phyloP scores from a whole-genome alignment of 2,329 filamentous ascomycete species.

The Epichloe typhina region DNA sequence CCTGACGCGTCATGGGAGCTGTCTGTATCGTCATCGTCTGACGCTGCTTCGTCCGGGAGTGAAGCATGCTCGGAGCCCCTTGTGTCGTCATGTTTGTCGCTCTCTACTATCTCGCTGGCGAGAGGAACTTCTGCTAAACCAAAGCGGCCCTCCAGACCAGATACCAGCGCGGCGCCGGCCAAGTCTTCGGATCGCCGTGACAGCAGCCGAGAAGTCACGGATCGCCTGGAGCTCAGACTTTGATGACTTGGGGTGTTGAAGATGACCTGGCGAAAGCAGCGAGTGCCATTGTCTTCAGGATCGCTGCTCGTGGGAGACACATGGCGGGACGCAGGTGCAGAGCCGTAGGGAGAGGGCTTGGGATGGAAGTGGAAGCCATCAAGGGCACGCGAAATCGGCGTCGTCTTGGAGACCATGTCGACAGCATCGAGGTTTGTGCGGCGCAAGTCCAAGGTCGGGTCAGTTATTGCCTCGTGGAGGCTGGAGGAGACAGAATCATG shows the following conservation, averaged over 20 bases:
- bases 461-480: slow-evolving; percentile 17
- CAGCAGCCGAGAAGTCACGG: slow-evolving; percentile 17
- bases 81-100: slow-evolving; percentile 25
- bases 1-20: slow-evolving; percentile 30
- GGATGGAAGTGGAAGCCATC: slow-evolving; percentile 11
- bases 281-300: slow-evolving; percentile 16
- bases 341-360: slow-evolving; percentile 24
- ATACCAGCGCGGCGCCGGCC: slow-evolving; percentile 36
- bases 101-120: slow-evolving; percentile 30
- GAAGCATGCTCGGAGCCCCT: slow-evolving; percentile 22
- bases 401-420: slow-evolving; percentile 24
- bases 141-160: slow-evolving; percentile 40
- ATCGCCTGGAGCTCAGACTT: slow-evolving; percentile 20
- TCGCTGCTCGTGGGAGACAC: slow-evolving; percentile 23
- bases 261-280: slow-evolving; percentile 21
- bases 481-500: slow-evolving; percentile 9
- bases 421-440: slow-evolving; percentile 3
- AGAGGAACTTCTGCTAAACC: slow-evolving; percentile 36
- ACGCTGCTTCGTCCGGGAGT: slow-evolving; percentile 5
- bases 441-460: slow-evolving; percentile 6
- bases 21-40: slow-evolving; percentile 18
- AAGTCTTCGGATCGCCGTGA: slow-evolving; percentile 34
- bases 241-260: slow-evolving; percentile 16
- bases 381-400: slow-evolving; percentile 22
- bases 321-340: slow-evolving; percentile 23